Base-by-base conservation (phyloP, 257 asterid genomes). In the Knoxia roxburghii region DNA sequence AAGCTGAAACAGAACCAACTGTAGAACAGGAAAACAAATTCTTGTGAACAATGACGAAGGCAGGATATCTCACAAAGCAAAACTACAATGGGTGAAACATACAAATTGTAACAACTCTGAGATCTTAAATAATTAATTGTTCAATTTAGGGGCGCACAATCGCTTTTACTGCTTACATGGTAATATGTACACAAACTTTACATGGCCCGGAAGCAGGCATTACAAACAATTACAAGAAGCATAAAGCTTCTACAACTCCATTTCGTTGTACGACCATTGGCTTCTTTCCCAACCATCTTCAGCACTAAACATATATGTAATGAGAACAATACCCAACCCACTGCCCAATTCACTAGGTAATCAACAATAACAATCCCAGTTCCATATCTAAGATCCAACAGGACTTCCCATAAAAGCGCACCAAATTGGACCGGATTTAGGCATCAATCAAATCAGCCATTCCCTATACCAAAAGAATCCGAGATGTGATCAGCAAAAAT, bases 181-280 rank as follows among this genome's bases (percentile, higher is more conserved):
- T 69, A 48, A 65, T 81, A 78, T 79, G 61, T 84, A 86, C 86
- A 84, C 81, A 24, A 72, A 77, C 82, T 84, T 83, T 89, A 81
- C 91, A 86, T 29, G 73, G 77, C 78, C 78, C 66, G 58, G 52
- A 65, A 49, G 68, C 40, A 76, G 73, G 71, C 79, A 73, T 64
- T 73, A 71, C 73, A 72, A 74, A 83, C 89, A 80, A 79, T 75
- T 84, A 84, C 88, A 87, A 72, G 78, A 79, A 77, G 76, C 75
- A 72, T 57, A n/a, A 75, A 29, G 76, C 85, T 79, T 52, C 82
- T 37, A 72, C 27, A 52, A 75, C 78, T n/a, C 80, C 29, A 67
- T 60, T 68, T 81, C 61, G 67, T 61, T 61, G 39, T 29, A 13
- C 43, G 20, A 46, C 58, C n/a, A 65, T 12, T 64, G 54, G 43